These are phyloP conservation scores for Talaromyces sp. DNA, from an alignment of 2,329 filamentous ascomycete species.

Conservation along the genomic window DNA sequence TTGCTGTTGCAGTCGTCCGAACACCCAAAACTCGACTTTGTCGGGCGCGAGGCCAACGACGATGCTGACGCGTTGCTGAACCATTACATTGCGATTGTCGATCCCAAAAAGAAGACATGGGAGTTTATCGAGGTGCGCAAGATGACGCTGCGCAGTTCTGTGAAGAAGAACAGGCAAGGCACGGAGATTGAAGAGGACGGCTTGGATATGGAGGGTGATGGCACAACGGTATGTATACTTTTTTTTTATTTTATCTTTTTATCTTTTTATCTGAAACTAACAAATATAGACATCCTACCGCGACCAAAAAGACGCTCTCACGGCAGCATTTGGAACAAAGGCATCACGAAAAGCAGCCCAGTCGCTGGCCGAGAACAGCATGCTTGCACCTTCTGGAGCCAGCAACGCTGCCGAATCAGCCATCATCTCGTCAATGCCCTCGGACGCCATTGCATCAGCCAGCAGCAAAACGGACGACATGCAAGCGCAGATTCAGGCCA, in stretches of 20 bases:
- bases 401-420: slow-evolving; percentile 37
- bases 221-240: slow-evolving; percentile 22
- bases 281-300: slow-evolving; percentile 29
- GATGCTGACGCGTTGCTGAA: slow-evolving; percentile 48
- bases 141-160: slow-evolving; percentile 49
- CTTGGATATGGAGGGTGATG: slow-evolving; percentile 15
- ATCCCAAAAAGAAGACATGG: slow-evolving; percentile 49
- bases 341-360: slow-evolving; percentile 45
- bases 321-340: slow-evolving; percentile 46
- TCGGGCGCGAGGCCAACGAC: slow-evolving; percentile 46
- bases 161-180: slow-evolving; percentile 24
- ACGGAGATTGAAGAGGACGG: slow-evolving; percentile 20
- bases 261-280: background rate
- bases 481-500: slow-evolving; percentile 39
- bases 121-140: slow-evolving; percentile 51
- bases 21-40: slow-evolving; percentile 57
- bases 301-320: slow-evolving; percentile 38
- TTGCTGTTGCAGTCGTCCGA: slow-evolving; percentile 57
- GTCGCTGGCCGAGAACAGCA: slow-evolving; percentile 43
- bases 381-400: slow-evolving; percentile 33
- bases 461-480: slow-evolving; percentile 26
- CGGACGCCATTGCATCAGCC: slow-evolving; percentile 24
- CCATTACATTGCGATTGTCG: slow-evolving; percentile 58
- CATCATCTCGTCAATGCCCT: slow-evolving; percentile 38
- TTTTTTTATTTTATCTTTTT: too few relatives aligned